Base-by-base conservation (phyloP, 1,139 yeast genomes). In the Diutina pseudorugosa region DNA sequence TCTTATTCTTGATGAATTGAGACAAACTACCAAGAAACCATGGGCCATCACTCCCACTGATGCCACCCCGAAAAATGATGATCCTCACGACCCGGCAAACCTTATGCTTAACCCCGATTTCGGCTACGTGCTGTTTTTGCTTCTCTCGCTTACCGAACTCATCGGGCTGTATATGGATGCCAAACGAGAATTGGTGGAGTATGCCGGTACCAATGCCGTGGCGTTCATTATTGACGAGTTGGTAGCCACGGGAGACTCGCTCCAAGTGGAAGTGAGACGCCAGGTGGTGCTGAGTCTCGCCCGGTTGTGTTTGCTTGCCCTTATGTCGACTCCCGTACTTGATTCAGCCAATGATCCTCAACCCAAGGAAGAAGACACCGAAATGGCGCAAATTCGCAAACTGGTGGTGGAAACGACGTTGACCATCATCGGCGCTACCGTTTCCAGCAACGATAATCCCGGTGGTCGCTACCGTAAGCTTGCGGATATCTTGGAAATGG, bases 101-200 rank as follows among this genome's bases (percentile, higher is more conserved):
- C 51, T 57, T 6, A 51, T 66, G 61, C 65, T 64, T 51, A 78
- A 79, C 57, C 57, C 60, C 12, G 73, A 77, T 41, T 86, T 84
- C 63, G 74, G 83, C 0, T 83, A 85, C 60, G 80, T 82, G 53
- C 76, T 85, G 51, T 87, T 83, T 62, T 67, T 91, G 47, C 67
- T 91, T 45, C 88, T 83, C 60, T 68, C 80, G 0, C 66, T 90
- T 42, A 75, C 84, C 1, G 98, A 91, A 59, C 69, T 90, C 16
- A 66, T 90, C 19, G 80, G 84, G 2, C 85, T 96, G 1, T 91
- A 90, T 65, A 85, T 84, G 58, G 82, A 81, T 56, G 81, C 93
- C 55, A 91, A 91, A 63, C 74, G 86, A 52, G 96, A 89, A 60
- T 86, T 91, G 61, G 70, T 91, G 2, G n/a, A 30, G 11, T 30